Conservation (phyloP, 2,329 filamentous ascomycete genomes). For the Grosmannia huntii region DNA sequence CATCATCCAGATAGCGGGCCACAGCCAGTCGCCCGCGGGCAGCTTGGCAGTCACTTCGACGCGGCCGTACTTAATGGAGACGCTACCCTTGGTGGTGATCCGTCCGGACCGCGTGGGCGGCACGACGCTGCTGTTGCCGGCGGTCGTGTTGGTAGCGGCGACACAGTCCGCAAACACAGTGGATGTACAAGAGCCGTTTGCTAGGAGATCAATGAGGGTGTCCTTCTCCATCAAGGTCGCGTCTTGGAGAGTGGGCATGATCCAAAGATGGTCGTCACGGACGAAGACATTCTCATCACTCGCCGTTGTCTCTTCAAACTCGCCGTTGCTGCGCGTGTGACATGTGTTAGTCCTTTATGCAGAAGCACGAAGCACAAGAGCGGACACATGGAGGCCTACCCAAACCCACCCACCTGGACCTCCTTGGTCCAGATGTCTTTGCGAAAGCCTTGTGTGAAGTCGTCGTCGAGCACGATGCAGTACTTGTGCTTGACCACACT, state of each 20-base stretch:
- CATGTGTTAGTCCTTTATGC: neutral
- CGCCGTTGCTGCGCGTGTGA: conserved; percentile 46
- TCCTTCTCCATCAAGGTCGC: conserved; percentile 50
- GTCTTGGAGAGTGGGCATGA: conserved; percentile 70
- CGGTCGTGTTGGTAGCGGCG: conserved; percentile 57
- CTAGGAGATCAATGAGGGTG: conserved; percentile 53
- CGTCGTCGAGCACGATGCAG: conserved; percentile 53
- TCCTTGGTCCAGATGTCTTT: conserved; percentile 59
- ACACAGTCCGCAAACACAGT: conserved; percentile 48
- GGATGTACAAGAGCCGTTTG: conserved; percentile 56
- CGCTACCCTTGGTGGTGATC: conserved; percentile 60
- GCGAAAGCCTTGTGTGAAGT: conserved; percentile 48
- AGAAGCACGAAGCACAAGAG: neutral
- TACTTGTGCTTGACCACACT: conserved; percentile 65
- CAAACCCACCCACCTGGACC: conserved; percentile 61
- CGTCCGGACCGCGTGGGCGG: conserved; percentile 68
- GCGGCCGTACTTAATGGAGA: conserved; percentile 65
- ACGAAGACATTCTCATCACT: conserved; percentile 64
- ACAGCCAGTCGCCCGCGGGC: conserved; percentile 72
- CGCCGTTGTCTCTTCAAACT: conserved; percentile 66
- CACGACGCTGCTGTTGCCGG: conserved; percentile 58
- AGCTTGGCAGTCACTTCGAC: conserved; percentile 69
- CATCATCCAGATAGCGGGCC: conserved; percentile 89
- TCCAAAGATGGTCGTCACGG: conserved; percentile 53
- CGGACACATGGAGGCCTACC: conserved; percentile 36